A percentile compares a stretch with the other conserved stretches of the same genome.
phyloP scores from a whole-genome alignment of 345 rosid genomes.

The Salix exigua region DNA sequence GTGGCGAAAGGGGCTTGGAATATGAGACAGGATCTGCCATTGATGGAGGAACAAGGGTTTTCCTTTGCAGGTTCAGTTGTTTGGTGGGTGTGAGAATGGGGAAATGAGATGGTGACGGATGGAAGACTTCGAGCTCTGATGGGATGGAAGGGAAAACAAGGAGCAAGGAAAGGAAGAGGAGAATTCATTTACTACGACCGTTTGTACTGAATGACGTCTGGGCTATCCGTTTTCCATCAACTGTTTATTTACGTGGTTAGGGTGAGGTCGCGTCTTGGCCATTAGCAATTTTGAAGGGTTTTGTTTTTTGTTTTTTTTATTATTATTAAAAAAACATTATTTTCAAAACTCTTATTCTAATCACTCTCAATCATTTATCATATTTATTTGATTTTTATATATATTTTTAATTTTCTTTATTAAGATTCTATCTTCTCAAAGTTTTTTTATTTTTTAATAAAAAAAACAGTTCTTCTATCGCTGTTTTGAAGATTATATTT shows the following conservation, averaged over 20 bases:
- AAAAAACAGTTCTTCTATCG: too few species aligned
- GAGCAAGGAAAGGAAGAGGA: slow-evolving; percentile 16
- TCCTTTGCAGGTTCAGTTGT: neutral
- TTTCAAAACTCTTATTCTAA: neutral
- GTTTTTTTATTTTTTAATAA: too few species aligned
- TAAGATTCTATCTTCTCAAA: too few species aligned
- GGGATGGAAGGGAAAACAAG: slow-evolving; percentile 41
- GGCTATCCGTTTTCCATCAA: too few species aligned
- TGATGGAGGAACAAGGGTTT: slow-evolving; percentile 10
- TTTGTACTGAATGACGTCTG: neutral
- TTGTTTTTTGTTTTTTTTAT: too few species aligned
- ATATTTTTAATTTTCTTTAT: too few species aligned
- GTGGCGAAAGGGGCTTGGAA: slow-evolving; percentile 26
- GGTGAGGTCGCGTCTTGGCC: too few species aligned
- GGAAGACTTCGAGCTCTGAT: slow-evolving; percentile 80
- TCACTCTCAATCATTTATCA: neutral
- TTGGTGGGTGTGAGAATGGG: slow-evolving; percentile 1
- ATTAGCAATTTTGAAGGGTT: too few species aligned
- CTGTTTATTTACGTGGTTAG: too few species aligned
- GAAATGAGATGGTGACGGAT: slow-evolving; percentile 32
- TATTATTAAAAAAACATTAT: neutral
- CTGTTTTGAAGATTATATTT: too few species aligned
- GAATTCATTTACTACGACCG: slow-evolving; percentile 31
- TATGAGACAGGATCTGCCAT: slow-evolving; percentile 47
- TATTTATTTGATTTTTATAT: neutral